A percentile compares a stretch with the other conserved stretches of the same genome.
Evolutionary conservation across 306 rosid genomes (phyloP).

Genomic region (Castanospermum australe): DNA sequence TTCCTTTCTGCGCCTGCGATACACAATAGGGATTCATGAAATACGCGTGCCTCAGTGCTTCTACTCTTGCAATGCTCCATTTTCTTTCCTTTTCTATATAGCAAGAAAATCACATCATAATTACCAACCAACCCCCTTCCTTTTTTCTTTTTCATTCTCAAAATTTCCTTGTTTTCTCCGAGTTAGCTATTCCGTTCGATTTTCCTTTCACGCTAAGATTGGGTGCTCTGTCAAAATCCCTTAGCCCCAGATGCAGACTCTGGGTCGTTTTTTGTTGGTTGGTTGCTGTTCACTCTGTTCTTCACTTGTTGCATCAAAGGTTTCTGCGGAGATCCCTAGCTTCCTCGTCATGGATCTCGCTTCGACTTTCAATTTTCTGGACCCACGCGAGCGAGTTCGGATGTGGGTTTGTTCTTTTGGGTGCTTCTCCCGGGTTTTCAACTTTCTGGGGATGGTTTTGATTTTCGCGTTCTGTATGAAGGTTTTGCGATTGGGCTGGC

Average conservation of each 20-base stretch:
- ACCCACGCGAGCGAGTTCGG: conserved; percentile 33
- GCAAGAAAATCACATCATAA: neutral
- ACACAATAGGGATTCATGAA: neutral
- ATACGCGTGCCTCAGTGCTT: neutral
- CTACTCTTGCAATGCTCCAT: neutral
- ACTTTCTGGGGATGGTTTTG: conserved; percentile 38
- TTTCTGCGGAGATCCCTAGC: conserved; percentile 27
- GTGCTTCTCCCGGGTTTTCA: conserved; percentile 32
- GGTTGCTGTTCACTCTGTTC: conserved; percentile 21
- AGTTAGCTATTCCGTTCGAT: neutral
- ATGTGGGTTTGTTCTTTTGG: conserved; percentile 45
- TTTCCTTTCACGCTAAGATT: neutral
- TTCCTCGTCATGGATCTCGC: conserved; percentile 44
- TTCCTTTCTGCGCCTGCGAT: neutral
- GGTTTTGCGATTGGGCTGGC: conserved; percentile 32
- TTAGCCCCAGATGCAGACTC: conserved; percentile 47
- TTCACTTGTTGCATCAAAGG: conserved; percentile 26
- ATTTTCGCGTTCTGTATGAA: conserved; percentile 38
- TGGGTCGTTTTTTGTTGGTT: conserved; percentile 17
- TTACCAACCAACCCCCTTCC: no score
- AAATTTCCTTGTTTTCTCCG: neutral
- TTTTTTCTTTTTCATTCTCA: neutral
- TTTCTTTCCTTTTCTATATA: neutral
- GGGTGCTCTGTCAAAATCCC: neutral
- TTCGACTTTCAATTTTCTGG: conserved; percentile 38